Percentiles rank a stretch among this genome's conserved stretches.
Conservation (phyloP, 2,329 filamentous ascomycete genomes). For the Dothideomycetes sp. region DNA sequence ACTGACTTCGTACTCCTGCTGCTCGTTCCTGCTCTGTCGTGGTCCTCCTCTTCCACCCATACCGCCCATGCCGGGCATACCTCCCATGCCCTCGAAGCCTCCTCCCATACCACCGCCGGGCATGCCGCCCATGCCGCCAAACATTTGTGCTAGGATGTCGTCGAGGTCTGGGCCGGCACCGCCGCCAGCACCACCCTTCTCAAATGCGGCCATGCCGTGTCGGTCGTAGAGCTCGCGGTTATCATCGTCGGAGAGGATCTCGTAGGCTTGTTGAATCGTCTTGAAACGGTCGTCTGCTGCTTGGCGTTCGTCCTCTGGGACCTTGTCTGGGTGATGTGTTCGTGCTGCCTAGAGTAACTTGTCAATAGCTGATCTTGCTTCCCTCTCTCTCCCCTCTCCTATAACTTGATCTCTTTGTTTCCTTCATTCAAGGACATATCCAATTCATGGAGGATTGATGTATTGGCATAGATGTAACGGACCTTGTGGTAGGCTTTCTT, state of each 20-base stretch:
- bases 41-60: conserved; percentile 32
- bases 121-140: conserved; percentile 52
- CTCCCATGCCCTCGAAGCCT: conserved; percentile 45
- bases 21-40: conserved; percentile 68
- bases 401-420: no score
- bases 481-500: conserved; percentile 97
- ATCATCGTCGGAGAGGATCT: conserved; percentile 92
- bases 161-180: conserved; percentile 70
- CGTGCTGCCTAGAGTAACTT: conserved; percentile 2
- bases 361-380: no score
- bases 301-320: conserved; percentile 70
- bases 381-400: no score
- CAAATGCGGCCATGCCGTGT: conserved; percentile 93
- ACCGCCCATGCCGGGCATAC: conserved; percentile 29
- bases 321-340: conserved; percentile 75
- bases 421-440: no score
- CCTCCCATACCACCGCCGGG: conserved; percentile 34
- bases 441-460: no score
- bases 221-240: conserved; percentile 86
- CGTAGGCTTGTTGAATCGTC: conserved; percentile 83
- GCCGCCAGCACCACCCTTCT: conserved; percentile 58
- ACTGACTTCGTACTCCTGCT: conserved; percentile 82
- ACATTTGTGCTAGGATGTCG: conserved; percentile 90
- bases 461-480: no score
- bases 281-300: conserved; percentile 91